Evolutionary conservation across 2,329 filamentous ascomycete genomes (phyloP).

Genomic region (Capronia coronata): DNA sequence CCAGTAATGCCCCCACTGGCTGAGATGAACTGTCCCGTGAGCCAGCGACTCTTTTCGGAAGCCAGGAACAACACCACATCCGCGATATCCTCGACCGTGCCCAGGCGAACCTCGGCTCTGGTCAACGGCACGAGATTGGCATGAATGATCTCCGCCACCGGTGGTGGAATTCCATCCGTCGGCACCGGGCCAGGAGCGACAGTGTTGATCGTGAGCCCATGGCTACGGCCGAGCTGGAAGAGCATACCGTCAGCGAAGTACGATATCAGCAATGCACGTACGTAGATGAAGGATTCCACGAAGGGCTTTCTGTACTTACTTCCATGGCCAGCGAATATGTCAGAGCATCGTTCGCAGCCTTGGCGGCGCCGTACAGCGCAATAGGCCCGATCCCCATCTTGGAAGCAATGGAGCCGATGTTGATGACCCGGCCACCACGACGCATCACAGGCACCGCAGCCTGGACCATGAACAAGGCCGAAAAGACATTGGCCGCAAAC

Average conservation of each 20-base stretch:
- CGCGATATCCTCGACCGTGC: constrained; percentile 47
- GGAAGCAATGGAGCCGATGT: constrained; percentile 30
- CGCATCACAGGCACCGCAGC: constrained; percentile 14
- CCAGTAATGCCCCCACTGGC: constrained; percentile 39
- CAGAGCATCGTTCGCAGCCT: constrained; percentile 56
- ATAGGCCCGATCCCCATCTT: constrained; percentile 15
- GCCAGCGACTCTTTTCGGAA: constrained; percentile 36
- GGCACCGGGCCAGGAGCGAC: constrained; percentile 50
- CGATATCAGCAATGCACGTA: constrained; percentile 36
- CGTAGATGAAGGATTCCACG: background rate
- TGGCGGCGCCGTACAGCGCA: constrained; percentile 48
- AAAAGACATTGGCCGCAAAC: constrained; percentile 53
- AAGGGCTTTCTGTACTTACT: constrained; percentile 30
- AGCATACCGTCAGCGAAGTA: background rate
- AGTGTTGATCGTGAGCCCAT: constrained; percentile 48
- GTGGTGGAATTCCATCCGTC: constrained; percentile 48
- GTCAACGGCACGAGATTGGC: constrained; percentile 43
- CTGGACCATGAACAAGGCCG: constrained; percentile 27
- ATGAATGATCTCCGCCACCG: constrained; percentile 44
- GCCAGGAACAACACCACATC: constrained; percentile 42
- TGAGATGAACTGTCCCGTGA: constrained; percentile 44
- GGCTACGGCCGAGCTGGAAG: constrained; percentile 32
- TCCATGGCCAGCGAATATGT: constrained; percentile 51
- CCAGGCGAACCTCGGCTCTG: constrained; percentile 42
- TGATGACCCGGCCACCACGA: constrained; percentile 44